Evolutionary conservation across 2,329 filamentous ascomycete species (phyloP), one percentile per base, ranked within the genome.

Genomic region (Arthrocladium fulminans): DNA sequence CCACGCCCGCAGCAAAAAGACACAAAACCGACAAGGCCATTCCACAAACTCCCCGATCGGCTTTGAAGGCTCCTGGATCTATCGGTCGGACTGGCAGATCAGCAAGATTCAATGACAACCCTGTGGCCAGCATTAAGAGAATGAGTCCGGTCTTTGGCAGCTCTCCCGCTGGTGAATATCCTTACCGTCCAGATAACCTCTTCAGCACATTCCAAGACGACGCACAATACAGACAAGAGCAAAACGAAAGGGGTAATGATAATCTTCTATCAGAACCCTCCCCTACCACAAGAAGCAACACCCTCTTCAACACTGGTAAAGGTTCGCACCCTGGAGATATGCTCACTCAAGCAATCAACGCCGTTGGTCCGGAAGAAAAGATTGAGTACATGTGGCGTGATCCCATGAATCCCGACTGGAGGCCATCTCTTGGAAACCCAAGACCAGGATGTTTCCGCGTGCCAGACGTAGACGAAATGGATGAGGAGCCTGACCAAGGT

Each of bases 101-200:
- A 12, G 45, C 32, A 13, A 20, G 19, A 22, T 48, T 48, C 45
- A 48, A 48, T n/a, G 13, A 22, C 22, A 48, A 48, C 27, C 45
- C 45, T 30, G 19, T 48, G 13, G 17, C 29, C n/a, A 48, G 45
- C 20, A 23, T 48, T 25, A 40, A 30, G 15, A 35, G 25, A 19
- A 24, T 47, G 23, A 37, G 27, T 38, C 44, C 44, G 7, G 29
- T 47, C 13, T 25, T 12, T 19, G 44, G 32, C 25, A 25, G 19
- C n/a, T n/a, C 19, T 29, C 44, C 32, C 27, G 44, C 44, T 47
- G 44, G 44, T 5, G 44, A 47, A 13, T 38, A 25, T 12, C 23
- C 44, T 17, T 42, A 25, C 22, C 6, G 15, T n/a, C 44, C 44
- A 17, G 23, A 38, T 20, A 39, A 27, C 32, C 44, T 38, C 3